Evolutionary conservation across 169 alveolate species (phyloP).

Genomic region (Plasmodium reichenowi): DNA sequence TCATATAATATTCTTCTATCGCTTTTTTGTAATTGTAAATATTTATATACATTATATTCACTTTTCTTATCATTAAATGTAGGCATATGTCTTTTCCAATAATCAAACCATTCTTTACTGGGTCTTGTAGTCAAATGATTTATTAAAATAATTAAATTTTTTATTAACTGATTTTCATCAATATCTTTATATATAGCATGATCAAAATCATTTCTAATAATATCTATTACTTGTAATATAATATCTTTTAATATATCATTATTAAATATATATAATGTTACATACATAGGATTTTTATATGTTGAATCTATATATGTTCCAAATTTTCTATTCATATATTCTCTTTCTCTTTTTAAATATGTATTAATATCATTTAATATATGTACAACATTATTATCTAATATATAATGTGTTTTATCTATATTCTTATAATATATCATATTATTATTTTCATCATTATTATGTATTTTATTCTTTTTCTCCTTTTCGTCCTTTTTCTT

Average conservation of each 20-base stretch:
- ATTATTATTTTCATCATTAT: background rate
- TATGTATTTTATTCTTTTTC: background rate
- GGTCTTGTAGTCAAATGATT: constrained; percentile 55
- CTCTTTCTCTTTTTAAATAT: constrained; percentile 51
- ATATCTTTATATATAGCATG: constrained; percentile 55
- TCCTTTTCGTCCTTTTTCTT: background rate
- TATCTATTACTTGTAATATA: constrained; percentile 40
- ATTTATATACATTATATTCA: constrained; percentile 51
- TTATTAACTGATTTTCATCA: constrained; percentile 31
- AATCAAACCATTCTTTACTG: constrained; percentile 62
- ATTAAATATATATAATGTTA: constrained; percentile 46
- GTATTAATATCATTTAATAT: constrained; percentile 61
- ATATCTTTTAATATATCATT: constrained; percentile 50
- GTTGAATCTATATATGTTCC: constrained; percentile 58
- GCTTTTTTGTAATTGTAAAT: constrained; percentile 35
- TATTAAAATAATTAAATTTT: constrained; percentile 34
- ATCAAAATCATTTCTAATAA: constrained; percentile 47
- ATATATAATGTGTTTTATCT: constrained; percentile 55
- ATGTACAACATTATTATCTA: constrained; percentile 39
- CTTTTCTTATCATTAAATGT: constrained; percentile 36
- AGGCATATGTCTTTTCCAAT: constrained; percentile 67
- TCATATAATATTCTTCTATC: constrained; percentile 34
- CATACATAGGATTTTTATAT: constrained; percentile 72
- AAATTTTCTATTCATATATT: constrained; percentile 41
- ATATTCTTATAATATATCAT: background rate